Conservation (phyloP, 306 rosid species). For the Vigna radiata region DNA sequence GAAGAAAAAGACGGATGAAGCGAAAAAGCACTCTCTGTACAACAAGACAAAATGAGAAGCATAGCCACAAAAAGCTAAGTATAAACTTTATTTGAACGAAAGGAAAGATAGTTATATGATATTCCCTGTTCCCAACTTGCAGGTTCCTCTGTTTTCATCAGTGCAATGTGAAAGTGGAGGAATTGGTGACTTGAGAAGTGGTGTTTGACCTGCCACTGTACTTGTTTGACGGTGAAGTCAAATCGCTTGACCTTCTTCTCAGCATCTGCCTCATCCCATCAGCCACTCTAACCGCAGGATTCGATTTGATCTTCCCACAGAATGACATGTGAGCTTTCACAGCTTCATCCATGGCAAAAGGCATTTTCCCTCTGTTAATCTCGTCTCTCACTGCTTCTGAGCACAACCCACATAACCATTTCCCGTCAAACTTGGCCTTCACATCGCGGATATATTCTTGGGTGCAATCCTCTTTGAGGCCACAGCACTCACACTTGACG, state of each 20-base stretch:
- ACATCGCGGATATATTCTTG: constrained; percentile 72
- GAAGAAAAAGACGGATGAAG: constrained; percentile 24
- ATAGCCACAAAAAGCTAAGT: constrained; percentile 32
- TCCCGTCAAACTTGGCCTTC: constrained; percentile 76
- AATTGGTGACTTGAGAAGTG: constrained; percentile 68
- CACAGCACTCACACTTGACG: constrained; percentile 92
- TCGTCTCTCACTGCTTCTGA: constrained; percentile 94
- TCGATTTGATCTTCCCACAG: constrained; percentile 77
- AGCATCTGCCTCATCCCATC: constrained; percentile 95
- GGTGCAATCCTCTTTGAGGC: constrained; percentile 89
- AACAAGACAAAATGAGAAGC: constrained; percentile 49
- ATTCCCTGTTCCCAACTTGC: background rate
- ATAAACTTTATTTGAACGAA: constrained; percentile 39
- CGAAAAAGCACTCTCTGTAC: constrained; percentile 50
- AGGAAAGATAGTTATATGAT: background rate
- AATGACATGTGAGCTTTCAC: constrained; percentile 92
- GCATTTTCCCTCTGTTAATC: constrained; percentile 60
- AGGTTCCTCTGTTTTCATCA: constrained; percentile 34
- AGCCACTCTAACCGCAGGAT: constrained; percentile 79
- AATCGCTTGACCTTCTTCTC: constrained; percentile 68
- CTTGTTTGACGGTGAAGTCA: constrained; percentile 61
- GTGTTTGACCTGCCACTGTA: constrained; percentile 55
- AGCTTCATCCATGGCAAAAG: constrained; percentile 72
- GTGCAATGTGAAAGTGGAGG: constrained; percentile 58
- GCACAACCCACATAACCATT: constrained; percentile 97